Evolutionary conservation across 1,139 yeast species (phyloP).

Genomic region (Saccharomyces hybrid): DNA sequence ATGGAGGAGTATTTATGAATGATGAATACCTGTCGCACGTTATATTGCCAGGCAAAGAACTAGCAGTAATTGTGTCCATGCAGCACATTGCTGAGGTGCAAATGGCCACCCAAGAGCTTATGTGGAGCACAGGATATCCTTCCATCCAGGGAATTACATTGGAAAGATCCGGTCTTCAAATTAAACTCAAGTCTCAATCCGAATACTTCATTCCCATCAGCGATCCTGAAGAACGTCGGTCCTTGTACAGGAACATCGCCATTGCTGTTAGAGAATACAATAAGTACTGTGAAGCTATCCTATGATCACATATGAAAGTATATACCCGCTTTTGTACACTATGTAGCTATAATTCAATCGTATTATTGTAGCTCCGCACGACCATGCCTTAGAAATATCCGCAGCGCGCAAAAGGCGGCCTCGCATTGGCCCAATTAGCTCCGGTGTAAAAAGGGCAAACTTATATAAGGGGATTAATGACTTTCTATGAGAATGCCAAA

Average conservation of each 20-base stretch:
- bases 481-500: neutral
- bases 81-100: constrained; percentile 61
- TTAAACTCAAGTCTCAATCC: constrained; percentile 50
- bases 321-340: neutral
- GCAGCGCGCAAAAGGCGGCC: constrained; percentile 5
- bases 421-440: neutral
- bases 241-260: constrained; percentile 65
- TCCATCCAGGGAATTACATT: constrained; percentile 45
- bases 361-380: neutral
- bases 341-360: neutral
- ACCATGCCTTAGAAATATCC: neutral
- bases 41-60: constrained; percentile 73
- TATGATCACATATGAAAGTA: constrained; percentile 11
- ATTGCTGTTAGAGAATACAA: constrained; percentile 78
- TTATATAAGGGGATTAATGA: neutral
- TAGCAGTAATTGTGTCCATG: constrained; percentile 69
- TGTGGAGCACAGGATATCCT: constrained; percentile 27
- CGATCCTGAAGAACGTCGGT: constrained; percentile 54
- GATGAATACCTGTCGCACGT: constrained; percentile 84
- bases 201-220: constrained; percentile 80
- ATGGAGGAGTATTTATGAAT: constrained; percentile 65
- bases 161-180: constrained; percentile 71
- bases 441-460: constrained; percentile 1
- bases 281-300: constrained; percentile 39
- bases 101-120: constrained; percentile 45